Percentiles rank a stretch among this genome's conserved stretches.
These are phyloP conservation scores for Leishmania guyanensis DNA, from an alignment of 208 protist genomes.

Conservation along the genomic window DNA sequence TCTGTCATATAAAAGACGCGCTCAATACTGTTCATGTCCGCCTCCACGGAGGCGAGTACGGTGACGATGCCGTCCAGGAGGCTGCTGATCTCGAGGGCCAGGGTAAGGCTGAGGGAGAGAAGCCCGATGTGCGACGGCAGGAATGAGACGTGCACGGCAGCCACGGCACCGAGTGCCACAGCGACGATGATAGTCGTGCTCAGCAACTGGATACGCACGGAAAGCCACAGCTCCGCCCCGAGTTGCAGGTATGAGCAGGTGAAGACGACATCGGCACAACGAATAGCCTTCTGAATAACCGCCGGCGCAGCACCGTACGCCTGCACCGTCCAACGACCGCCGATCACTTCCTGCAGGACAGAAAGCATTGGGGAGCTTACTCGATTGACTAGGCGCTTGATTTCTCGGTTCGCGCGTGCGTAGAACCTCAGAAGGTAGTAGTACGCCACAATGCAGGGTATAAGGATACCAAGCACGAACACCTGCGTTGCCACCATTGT, in stretches of 20 bases:
- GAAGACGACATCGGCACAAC: slow-evolving; percentile 47
- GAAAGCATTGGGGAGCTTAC: slow-evolving; percentile 91
- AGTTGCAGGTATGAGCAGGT: slow-evolving; percentile 36
- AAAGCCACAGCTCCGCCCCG: slow-evolving; percentile 79
- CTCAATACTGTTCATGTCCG: slow-evolving; percentile 75
- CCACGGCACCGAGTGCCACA: slow-evolving; percentile 6
- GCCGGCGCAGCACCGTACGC: slow-evolving; percentile 43
- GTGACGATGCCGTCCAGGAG: slow-evolving; percentile 34
- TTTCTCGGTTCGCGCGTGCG: slow-evolving; percentile 67
- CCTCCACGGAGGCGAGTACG: slow-evolving; percentile 37
- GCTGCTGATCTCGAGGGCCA: slow-evolving; percentile 43
- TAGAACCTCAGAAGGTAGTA: slow-evolving; percentile 91
- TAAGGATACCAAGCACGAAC: slow-evolving; percentile 32
- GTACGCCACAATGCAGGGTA: slow-evolving; percentile 44
- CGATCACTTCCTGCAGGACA: slow-evolving; percentile 75
- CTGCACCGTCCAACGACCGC: slow-evolving; percentile 78
- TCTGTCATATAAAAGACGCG: slow-evolving; percentile 59
- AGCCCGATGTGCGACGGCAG: slow-evolving; percentile 35
- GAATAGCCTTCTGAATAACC: slow-evolving; percentile 23
- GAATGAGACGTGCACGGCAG: background rate
- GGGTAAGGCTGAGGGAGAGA: slow-evolving; percentile 63
- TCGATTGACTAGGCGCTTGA: slow-evolving; percentile 82
- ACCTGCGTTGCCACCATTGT: slow-evolving; percentile 20
- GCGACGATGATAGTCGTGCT: slow-evolving; percentile 34
- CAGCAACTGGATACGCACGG: slow-evolving; percentile 81